A percentile compares a stretch with the other conserved stretches of the same genome.
phyloP scores from a whole-genome alignment of 2,329 filamentous ascomycete species.

The Sphaerulina vaccinii region DNA sequence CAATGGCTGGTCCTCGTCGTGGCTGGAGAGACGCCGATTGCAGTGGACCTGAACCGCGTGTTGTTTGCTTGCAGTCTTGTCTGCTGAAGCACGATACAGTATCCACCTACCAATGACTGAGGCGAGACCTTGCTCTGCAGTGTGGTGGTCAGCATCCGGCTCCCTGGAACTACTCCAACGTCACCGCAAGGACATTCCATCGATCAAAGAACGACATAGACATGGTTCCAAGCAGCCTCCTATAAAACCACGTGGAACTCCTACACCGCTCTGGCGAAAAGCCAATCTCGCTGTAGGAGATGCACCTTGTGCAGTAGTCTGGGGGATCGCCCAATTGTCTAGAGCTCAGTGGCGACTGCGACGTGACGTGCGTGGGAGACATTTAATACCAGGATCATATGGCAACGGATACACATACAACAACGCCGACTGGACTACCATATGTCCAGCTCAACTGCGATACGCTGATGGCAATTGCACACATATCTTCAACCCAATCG shows the following conservation, averaged over 20 bases:
- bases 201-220: neutral
- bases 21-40: too few relatives aligned
- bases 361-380: constrained; percentile 11
- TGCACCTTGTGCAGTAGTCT: constrained; percentile 2
- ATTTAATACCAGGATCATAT: constrained; percentile 4
- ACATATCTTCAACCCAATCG: neutral
- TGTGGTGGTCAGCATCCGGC: constrained; percentile 2
- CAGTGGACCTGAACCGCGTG: too few relatives aligned
- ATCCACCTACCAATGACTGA: constrained; percentile 2
- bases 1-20: too few relatives aligned
- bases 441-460: neutral
- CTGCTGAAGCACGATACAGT: too few relatives aligned
- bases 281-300: neutral
- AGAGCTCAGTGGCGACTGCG: constrained; percentile 8
- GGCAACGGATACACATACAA: neutral
- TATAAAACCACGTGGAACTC: constrained; percentile 6
- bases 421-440: neutral
- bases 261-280: neutral
- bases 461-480: neutral
- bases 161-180: neutral
- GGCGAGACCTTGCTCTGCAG: neutral
- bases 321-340: neutral
- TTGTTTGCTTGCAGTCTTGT: too few relatives aligned
- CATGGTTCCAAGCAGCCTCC: neutral
- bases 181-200: neutral